phyloP scores from a whole-genome alignment of 208 protist species.

The Borovskyia barvae region DNA sequence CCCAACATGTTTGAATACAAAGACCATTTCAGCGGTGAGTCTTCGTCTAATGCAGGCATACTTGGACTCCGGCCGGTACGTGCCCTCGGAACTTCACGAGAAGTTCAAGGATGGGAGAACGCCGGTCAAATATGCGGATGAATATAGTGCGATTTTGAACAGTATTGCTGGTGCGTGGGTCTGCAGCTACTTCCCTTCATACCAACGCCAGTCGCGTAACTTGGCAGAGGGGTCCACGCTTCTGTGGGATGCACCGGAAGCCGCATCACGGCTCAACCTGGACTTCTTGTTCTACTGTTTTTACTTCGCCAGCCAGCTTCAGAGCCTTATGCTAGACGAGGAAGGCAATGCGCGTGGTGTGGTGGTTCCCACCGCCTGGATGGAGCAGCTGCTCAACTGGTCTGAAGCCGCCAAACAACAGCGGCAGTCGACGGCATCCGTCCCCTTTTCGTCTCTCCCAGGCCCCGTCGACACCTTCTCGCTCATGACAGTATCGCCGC shows the following conservation, averaged over 20 bases:
- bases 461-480: conserved; percentile 66
- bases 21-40: conserved; percentile 25
- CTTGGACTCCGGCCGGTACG: conserved; percentile 12
- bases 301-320: conserved; percentile 41
- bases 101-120: conserved; percentile 23
- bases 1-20: conserved; percentile 9
- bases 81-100: conserved; percentile 16
- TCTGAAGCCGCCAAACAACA: conserved; percentile 8
- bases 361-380: conserved; percentile 58
- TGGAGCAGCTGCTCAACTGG: conserved; percentile 50
- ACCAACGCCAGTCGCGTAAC: conserved; percentile 26
- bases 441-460: conserved; percentile 25
- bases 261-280: conserved; percentile 10
- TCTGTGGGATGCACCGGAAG: conserved; percentile 37
- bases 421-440: neutral
- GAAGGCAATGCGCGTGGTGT: conserved; percentile 37
- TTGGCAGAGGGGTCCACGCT: conserved; percentile 16
- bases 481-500: conserved; percentile 31
- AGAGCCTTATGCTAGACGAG: conserved; percentile 39
- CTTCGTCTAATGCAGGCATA: conserved; percentile 31
- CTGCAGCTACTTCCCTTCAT: conserved; percentile 42
- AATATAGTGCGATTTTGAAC: conserved; percentile 12
- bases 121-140: conserved; percentile 12
- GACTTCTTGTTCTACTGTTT: conserved; percentile 60
- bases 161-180: conserved; percentile 43